Conservation (phyloP, 805 yeast genomes). For the Candida sonorensis region DNA sequence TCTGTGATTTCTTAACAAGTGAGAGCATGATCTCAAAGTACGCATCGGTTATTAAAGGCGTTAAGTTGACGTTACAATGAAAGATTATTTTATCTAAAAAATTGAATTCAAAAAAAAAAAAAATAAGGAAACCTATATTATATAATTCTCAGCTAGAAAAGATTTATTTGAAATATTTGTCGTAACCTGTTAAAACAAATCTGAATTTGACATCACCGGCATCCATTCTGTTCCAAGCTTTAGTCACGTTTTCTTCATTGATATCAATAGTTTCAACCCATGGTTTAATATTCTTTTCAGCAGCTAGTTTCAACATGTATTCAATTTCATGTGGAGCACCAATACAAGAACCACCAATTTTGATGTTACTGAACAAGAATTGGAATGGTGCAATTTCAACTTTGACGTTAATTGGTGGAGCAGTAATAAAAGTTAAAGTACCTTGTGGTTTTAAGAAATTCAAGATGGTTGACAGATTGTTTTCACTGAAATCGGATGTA, state of each 20-base stretch:
- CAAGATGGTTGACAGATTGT: slow-evolving; percentile 18
- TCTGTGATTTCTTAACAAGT: no score
- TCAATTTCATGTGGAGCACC: slow-evolving; percentile 42
- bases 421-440: not conserved
- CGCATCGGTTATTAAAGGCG: no score
- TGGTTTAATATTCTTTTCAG: slow-evolving; percentile 38
- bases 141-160: no score
- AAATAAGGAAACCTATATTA: no score
- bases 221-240: slow-evolving; percentile 41
- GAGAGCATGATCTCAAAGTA: no score
- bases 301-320: slow-evolving; percentile 42
- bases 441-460: slow-evolving; percentile 3
- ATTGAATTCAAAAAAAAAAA: no score
- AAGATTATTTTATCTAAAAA: no score
- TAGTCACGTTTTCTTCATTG: slow-evolving; percentile 33
- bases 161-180: slow-evolving; percentile 11
- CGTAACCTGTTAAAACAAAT: slow-evolving; percentile 44
- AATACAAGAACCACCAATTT: slow-evolving; percentile 25
- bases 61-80: no score
- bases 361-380: not conserved
- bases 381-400: slow-evolving; percentile 24
- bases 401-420: slow-evolving; percentile 10
- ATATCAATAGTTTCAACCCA: slow-evolving; percentile 48
- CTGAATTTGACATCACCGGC: slow-evolving; percentile 48
- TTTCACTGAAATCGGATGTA: slow-evolving; percentile 35